Evolutionary conservation across 768 basidiomycete species (phyloP), one percentile per base, ranked within the genome.

Genomic region (Brasilioporus rufonigricans): DNA sequence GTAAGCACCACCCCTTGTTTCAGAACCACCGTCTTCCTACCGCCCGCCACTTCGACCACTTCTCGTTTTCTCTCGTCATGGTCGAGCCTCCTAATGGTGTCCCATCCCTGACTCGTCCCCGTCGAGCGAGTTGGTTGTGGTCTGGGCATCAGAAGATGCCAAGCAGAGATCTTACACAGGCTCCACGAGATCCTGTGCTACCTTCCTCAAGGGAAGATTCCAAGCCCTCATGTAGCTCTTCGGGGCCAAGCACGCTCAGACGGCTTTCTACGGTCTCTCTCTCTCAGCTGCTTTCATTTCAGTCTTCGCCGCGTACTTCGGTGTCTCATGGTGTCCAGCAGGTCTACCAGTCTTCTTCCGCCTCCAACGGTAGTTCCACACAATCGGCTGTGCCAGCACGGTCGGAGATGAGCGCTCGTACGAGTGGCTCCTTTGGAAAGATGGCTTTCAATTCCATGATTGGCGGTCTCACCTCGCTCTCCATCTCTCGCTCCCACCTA

Each of bases 381-480:
- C 60, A 56, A 13, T 39, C 48, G 4, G 11, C 55, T 9, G 43
- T 47, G 8, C 48, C 53, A 6, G 18, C 74, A 48, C 65, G 76
- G 6, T 65, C 75, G 2, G 78, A 80, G 23, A 58, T 69, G 11
- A 56, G 68, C 10, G 54, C 65, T 63, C 75, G 70, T 60, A 59
- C 63, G 14, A 66, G 73, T 12, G 79, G 79, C 35, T 80, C 84
- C 0, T 87, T 88, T 64, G 76, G 81, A 51, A 84, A 81, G 60
- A 80, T 78, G 71, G 80, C 87, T 0, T 76, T 91, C 53, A 83
- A 80, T 58, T 77, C 76, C 31, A 85, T 90, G 84, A 86, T 90
- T 73, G 84, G 83, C 35, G 83, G 84, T 1, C 75, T 88, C 31
- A 84, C 86, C 33, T 78, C 81, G 9, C 78, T 91, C 4, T 79